Conservation (phyloP, 2,329 filamentous ascomycete genomes). For the Colletotrichum sp. region DNA sequence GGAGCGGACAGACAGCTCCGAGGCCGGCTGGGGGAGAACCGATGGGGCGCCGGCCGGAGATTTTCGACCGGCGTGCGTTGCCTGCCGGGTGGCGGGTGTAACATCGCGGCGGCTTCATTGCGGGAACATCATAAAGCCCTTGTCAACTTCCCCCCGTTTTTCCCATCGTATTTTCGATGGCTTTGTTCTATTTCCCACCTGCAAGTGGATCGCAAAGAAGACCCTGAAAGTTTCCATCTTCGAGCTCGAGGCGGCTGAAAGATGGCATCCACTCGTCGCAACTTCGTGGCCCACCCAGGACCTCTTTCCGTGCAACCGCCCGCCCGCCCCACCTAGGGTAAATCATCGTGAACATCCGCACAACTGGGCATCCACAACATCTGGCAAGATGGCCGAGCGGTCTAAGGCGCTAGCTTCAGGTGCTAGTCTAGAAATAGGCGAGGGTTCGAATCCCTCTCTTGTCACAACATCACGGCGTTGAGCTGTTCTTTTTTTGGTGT, state of each 20-base stretch:
- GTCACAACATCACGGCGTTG: not conserved
- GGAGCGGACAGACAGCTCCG: not conserved
- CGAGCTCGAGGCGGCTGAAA: not conserved
- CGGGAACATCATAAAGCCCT: not conserved
- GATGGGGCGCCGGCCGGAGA: not conserved
- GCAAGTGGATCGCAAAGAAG: not conserved
- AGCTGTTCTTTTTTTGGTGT: not conserved
- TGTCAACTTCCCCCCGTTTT: not conserved
- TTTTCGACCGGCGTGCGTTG: not conserved
- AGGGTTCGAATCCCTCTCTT: constrained; percentile 2
- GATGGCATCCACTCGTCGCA: not conserved
- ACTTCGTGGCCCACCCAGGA: not conserved
- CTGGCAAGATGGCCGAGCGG: constrained; percentile 6
- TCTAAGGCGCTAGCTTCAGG: constrained; percentile 11
- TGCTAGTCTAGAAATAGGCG: not conserved
- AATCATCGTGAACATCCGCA: not conserved
- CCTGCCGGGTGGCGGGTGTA: not conserved
- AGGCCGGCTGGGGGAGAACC: not conserved
- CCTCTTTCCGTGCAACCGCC: not conserved
- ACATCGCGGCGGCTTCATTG: not conserved
- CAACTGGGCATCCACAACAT: not conserved
- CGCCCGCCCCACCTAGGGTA: not conserved
- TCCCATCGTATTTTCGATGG: not conserved
- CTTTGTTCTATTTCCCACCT: not conserved
- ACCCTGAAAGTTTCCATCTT: not conserved